Percentiles rank a stretch among this genome's conserved stretches.
phyloP scores from a whole-genome alignment of 2,329 filamentous ascomycete genomes.

The Nigrospora sphaerica region DNA sequence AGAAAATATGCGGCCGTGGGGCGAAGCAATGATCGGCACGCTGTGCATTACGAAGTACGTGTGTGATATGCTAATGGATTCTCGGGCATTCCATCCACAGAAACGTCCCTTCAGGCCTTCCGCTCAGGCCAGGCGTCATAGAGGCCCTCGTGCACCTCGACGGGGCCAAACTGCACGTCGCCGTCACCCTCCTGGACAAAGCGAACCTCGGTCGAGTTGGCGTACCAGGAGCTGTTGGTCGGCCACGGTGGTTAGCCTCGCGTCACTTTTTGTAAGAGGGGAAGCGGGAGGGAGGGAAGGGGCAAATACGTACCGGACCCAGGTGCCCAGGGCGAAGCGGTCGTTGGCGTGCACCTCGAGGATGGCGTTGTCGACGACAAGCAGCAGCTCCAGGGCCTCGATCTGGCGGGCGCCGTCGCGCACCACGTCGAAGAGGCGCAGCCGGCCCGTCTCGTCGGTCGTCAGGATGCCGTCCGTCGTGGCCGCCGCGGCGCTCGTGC shows the following conservation, averaged over 20 bases:
- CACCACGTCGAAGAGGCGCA: slow-evolving; percentile 31
- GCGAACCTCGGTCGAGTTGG: slow-evolving; percentile 22
- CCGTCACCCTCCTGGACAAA: slow-evolving; percentile 26
- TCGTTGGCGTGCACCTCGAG: slow-evolving; percentile 33
- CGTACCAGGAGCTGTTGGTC: slow-evolving; percentile 26
- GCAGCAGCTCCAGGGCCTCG: slow-evolving; percentile 29
- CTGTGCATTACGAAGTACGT: too few relatives aligned
- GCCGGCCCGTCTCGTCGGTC: slow-evolving; percentile 26
- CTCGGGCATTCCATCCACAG: too few relatives aligned
- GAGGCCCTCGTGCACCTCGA: slow-evolving; percentile 27
- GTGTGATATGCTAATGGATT: too few relatives aligned
- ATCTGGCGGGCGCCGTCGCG: slow-evolving; percentile 18
- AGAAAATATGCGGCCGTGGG: too few relatives aligned
- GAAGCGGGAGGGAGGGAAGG: too few relatives aligned
- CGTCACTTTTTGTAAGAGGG: too few relatives aligned
- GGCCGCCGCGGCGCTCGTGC: slow-evolving; percentile 29
- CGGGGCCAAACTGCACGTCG: slow-evolving; percentile 21
- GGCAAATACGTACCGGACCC: slow-evolving; percentile 27
- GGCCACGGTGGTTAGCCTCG: too few relatives aligned
- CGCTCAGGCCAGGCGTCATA: slow-evolving; percentile 28
- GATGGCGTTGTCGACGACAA: slow-evolving; percentile 30
- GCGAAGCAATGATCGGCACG: too few relatives aligned
- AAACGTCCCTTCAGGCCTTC: not conserved
- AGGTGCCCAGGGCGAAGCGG: slow-evolving; percentile 32
- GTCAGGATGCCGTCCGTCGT: slow-evolving; percentile 30